These are phyloP conservation scores for Pharnaceum exiguum DNA, from an alignment of 148 eudicot genomes.

Conservation along the genomic window DNA sequence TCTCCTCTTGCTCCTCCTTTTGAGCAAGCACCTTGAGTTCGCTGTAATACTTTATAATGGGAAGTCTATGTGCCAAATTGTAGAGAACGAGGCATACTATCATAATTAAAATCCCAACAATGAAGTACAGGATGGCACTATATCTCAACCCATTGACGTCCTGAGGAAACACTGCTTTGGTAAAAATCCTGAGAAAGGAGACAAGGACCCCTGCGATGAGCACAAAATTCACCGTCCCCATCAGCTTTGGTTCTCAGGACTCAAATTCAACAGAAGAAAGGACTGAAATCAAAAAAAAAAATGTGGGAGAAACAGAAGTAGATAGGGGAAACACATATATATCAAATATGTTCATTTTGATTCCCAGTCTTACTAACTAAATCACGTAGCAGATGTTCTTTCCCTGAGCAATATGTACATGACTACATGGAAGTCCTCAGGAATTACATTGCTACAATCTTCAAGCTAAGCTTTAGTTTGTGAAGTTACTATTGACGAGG, in stretches of 20 bases:
- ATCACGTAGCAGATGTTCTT: too few relatives aligned
- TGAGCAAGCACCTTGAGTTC: slow-evolving; percentile 62
- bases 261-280: background rate
- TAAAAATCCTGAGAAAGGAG: slow-evolving; percentile 67
- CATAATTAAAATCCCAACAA: slow-evolving; percentile 71
- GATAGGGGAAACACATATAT: too few relatives aligned
- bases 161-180: slow-evolving; percentile 85
- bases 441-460: too few relatives aligned
- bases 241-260: background rate
- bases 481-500: too few relatives aligned
- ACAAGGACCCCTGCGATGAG: slow-evolving; percentile 75
- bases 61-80: slow-evolving; percentile 73
- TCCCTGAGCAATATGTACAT: too few relatives aligned
- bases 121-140: slow-evolving; percentile 86
- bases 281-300: too few relatives aligned
- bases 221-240: background rate
- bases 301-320: too few relatives aligned
- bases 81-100: slow-evolving; percentile 61
- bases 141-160: slow-evolving; percentile 61
- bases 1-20: slow-evolving; percentile 52
- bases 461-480: too few relatives aligned
- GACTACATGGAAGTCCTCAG: too few relatives aligned
- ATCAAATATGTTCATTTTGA: too few relatives aligned
- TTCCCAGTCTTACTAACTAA: too few relatives aligned
- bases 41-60: slow-evolving; percentile 72